A percentile compares a stretch with the other conserved stretches of the same genome.
Conservation (phyloP, 1,284 basidiomycete genomes). For the Athelia psychrophila region DNA sequence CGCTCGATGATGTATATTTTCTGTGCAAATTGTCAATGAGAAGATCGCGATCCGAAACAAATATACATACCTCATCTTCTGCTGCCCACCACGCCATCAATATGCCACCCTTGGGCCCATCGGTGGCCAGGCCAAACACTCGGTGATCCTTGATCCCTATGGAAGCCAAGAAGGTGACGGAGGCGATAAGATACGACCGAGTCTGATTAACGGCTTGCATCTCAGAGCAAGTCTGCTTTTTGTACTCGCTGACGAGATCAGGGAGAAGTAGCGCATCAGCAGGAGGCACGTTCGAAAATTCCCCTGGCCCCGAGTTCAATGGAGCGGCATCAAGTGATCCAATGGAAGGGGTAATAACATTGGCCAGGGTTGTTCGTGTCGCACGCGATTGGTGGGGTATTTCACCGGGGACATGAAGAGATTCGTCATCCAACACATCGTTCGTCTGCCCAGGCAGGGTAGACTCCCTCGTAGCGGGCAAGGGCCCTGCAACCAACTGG, state of each 20-base stretch:
- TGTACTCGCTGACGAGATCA: not conserved
- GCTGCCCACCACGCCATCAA: not conserved
- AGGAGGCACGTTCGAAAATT: not conserved
- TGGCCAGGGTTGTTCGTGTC: no score
- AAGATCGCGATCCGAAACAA: not conserved
- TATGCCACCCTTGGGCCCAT: not conserved
- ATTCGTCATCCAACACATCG: no score
- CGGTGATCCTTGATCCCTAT: not conserved
- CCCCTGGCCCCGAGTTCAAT: no score
- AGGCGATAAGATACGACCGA: not conserved
- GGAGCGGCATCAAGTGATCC: no score
- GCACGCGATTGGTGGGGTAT: no score
- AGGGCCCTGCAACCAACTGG: no score
- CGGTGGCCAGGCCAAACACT: not conserved
- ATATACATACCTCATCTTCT: not conserved
- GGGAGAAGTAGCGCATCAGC: not conserved
- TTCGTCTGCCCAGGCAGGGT: no score
- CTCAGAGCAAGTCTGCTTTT: not conserved
- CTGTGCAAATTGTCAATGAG: not conserved
- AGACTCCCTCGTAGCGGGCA: no score
- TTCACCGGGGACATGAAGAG: no score
- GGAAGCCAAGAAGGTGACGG: not conserved
- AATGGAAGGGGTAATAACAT: no score
- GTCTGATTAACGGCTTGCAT: not conserved
- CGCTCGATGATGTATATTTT: constrained; percentile 1